Evolutionary conservation across 1,139 yeast genomes (phyloP).

Genomic region (Nakaseomyces glabratus): DNA sequence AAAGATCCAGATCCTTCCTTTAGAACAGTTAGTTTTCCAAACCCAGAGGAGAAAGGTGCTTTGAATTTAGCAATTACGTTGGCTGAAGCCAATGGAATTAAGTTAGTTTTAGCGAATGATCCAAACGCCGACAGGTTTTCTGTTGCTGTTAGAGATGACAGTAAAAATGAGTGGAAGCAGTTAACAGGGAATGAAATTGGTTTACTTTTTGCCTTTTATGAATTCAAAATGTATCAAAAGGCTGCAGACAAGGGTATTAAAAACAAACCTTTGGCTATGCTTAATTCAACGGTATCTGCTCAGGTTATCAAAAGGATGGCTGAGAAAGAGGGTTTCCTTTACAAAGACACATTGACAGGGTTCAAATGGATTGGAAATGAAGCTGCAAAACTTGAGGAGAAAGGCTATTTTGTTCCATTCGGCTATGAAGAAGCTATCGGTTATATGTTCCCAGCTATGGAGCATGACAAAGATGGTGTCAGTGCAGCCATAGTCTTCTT

Average conservation of each 20-base stretch:
- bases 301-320: slow-evolving; percentile 74
- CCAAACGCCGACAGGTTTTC: slow-evolving; percentile 96
- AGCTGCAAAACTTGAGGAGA: slow-evolving; percentile 58
- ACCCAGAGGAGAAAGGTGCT: slow-evolving; percentile 94
- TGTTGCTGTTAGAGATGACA: slow-evolving; percentile 43
- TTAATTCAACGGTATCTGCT: slow-evolving; percentile 88
- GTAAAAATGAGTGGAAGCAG: slow-evolving; percentile 53
- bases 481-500: slow-evolving; percentile 73
- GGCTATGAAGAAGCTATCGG: slow-evolving; percentile 97
- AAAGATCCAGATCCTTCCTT: slow-evolving; percentile 72
- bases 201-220: slow-evolving; percentile 63
- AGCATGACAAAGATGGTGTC: slow-evolving; percentile 87
- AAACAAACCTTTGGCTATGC: slow-evolving; percentile 40
- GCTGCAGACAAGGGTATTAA: slow-evolving; percentile 9
- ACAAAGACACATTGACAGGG: slow-evolving; percentile 81
- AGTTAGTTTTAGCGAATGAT: slow-evolving; percentile 75
- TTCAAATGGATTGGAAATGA: slow-evolving; percentile 96
- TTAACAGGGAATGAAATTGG: slow-evolving; percentile 91
- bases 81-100: slow-evolving; percentile 34
- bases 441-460: slow-evolving; percentile 73
- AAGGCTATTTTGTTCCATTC: slow-evolving; percentile 70
- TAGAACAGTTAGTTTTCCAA: slow-evolving; percentile 81
- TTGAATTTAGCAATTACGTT: slow-evolving; percentile 55
- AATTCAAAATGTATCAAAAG: slow-evolving; percentile 38
- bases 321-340: slow-evolving; percentile 47